Base-by-base conservation (phyloP, 768 basidiomycete genomes). In the Hygrocybe punicea region DNA sequence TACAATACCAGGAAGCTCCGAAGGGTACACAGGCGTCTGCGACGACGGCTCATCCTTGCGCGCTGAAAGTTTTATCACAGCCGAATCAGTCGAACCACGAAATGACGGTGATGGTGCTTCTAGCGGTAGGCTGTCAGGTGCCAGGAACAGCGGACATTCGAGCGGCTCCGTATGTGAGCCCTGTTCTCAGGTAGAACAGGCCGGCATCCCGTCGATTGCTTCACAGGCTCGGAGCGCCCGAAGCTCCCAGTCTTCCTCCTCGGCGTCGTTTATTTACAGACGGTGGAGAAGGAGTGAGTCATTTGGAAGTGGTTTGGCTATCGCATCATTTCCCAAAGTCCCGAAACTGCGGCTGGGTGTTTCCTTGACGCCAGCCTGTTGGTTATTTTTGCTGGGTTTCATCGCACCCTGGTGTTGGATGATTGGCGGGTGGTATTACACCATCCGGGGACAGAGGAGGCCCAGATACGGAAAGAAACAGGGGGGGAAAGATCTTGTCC, bases 341-440 rank as follows among this genome's bases (percentile, higher is more conserved):
- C 69, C 14, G 75, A 78, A 45, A 61, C 64, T 10, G 61, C 69
- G 52, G 45, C 70, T 65, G 36, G 71, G 62, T 63, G 42, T 64
- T 14, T 58, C 58, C 2, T 62, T 66, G 7, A 81, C 79, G 1
- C 79, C 81, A 0, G 75, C 81, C 2, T 78, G 80, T 63, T 79
- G 85, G 67, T 72, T 87, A n/a, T 90, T 90, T 71, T 89, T 85
- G 84, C 56, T 85, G 0, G 88, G 88, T 3, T 90, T 90, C 62
- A 56, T 88, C 47, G 84, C 80, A 46, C 88, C 88, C 0, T 81
- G 86, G 69, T 79, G 88, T 52, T 90, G 88, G 88, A 77, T 90
- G 45, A 76, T 89, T 13, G 88, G 87, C 0, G 88, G 88, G 4
- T 90, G 88, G 88, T 80, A 86, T 56, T 72, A 84, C 55, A 80